Evolutionary conservation across 2,329 filamentous ascomycete genomes (phyloP).

Genomic region (Fusarium ramigenum): DNA sequence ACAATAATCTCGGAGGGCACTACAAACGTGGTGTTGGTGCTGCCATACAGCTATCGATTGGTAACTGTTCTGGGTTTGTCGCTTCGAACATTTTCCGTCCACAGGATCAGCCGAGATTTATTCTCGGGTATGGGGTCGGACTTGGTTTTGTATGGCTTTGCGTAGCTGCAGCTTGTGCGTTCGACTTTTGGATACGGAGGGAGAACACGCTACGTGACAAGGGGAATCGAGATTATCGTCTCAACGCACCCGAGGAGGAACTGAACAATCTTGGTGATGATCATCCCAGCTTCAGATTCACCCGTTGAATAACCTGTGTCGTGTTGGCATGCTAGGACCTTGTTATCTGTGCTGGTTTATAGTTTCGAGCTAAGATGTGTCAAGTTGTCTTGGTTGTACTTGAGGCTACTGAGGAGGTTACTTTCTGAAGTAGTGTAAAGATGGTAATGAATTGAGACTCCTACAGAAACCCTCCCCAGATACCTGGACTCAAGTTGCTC

Average conservation of each 20-base stretch:
- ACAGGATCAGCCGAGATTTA: background rate
- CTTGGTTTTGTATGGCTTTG: background rate
- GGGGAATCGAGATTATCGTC: background rate
- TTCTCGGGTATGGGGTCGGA: background rate
- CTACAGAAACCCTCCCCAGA: background rate
- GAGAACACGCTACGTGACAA: background rate
- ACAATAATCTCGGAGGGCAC: no score
- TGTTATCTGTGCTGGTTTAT: background rate
- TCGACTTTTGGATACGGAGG: background rate
- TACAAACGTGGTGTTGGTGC: no score
- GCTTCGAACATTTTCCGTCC: background rate
- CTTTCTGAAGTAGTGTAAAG: fast-evolving
- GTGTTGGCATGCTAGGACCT: background rate
- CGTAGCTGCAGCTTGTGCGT: background rate
- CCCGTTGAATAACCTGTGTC: background rate
- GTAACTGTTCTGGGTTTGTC: background rate
- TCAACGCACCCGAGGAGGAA: background rate
- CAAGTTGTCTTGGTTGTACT: background rate
- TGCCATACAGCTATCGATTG: no score
- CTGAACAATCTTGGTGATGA: background rate
- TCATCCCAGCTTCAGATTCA: background rate
- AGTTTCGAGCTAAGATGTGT: background rate
- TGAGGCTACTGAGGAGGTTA: fast-evolving
- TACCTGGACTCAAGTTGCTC: background rate
- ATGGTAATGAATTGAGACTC: background rate